Evolutionary conservation across 768 basidiomycete species (phyloP).

Genomic region (Agrocybe chaxingu): DNA sequence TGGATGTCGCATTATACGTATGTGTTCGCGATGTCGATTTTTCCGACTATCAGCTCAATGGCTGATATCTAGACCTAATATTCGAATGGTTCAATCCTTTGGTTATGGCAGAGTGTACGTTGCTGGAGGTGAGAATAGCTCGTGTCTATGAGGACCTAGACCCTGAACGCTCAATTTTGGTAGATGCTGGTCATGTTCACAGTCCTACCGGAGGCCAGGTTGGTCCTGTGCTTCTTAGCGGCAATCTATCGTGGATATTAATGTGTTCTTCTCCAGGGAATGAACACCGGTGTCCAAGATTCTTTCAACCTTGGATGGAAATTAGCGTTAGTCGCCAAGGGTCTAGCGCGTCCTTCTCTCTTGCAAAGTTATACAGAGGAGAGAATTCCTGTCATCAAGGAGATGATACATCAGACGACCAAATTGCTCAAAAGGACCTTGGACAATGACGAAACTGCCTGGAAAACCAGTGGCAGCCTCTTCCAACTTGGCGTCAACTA

Average conservation of each 20-base stretch:
- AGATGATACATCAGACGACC: conserved; percentile 30
- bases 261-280: conserved; percentile 14
- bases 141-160: not conserved
- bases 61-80: conserved; percentile 15
- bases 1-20: conserved; percentile 33
- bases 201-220: conserved; percentile 29
- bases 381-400: conserved; percentile 32
- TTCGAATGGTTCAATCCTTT: conserved; percentile 20
- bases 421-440: conserved; percentile 14
- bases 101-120: conserved; percentile 17
- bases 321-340: conserved; percentile 28
- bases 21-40: not conserved
- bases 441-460: conserved; percentile 12
- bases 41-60: not conserved
- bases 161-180: not conserved
- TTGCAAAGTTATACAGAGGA: conserved; percentile 31
- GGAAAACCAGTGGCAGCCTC: conserved; percentile 22
- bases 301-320: conserved; percentile 38
- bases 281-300: conserved; percentile 31
- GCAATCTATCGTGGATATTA: not conserved
- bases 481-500: conserved; percentile 52
- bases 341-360: conserved; percentile 21
- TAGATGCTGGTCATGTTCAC: conserved; percentile 29
- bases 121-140: conserved; percentile 18
- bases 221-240: not conserved